Evolutionary conservation across 2,329 filamentous ascomycete genomes (phyloP), one percentile per base, ranked within the genome.

Genomic region (Daldinia sp.): DNA sequence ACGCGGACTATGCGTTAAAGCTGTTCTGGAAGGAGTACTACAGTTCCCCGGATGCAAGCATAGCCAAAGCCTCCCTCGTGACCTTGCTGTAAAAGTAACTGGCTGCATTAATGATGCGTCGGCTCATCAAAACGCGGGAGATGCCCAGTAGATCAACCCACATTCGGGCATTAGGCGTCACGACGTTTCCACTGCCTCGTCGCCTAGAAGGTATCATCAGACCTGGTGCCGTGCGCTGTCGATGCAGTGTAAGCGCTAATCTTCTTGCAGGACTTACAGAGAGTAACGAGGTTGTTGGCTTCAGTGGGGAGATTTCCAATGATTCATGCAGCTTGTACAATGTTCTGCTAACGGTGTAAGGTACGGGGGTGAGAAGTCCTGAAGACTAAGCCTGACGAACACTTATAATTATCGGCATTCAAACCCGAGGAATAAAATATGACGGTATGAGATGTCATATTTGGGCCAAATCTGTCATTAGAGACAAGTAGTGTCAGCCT

Each of bases 161-260:
- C 34, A 47, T 54, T 37, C 34, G 43, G 53, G 48, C 15, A 15
- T 50, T 60, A 27, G 30, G 53, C 56, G 47, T 56, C 49, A 63
- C 45, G 25, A 53, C 52, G 15, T 56, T 48, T 30, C 21, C 52
- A 52, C 56, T 58, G 52, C 48, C 52, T 63, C 43, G n/a, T 50
- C 45, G 48, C 39, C 57, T 50, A 32, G 53, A 50, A 49, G 54
- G 61, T 62, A 64, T 62, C 61, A 65, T 65, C 52, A 63, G 56
- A 56, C 48, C 47, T 58, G 29, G 56, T 47, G 51, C 59, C 52
- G 59, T 67, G 62, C 53, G 62, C 58, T 68, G 61, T 61, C 53
- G 62, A 63, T 51, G 59, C 61, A 59, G 54, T 58, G 68, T 71
- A 69, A 71, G 69, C 69, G 49, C 67, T 69, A 69, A 58, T 50